These are phyloP conservation scores for Pistacia atlantica DNA, from an alignment of 345 rosid genomes.

Conservation along the genomic window DNA sequence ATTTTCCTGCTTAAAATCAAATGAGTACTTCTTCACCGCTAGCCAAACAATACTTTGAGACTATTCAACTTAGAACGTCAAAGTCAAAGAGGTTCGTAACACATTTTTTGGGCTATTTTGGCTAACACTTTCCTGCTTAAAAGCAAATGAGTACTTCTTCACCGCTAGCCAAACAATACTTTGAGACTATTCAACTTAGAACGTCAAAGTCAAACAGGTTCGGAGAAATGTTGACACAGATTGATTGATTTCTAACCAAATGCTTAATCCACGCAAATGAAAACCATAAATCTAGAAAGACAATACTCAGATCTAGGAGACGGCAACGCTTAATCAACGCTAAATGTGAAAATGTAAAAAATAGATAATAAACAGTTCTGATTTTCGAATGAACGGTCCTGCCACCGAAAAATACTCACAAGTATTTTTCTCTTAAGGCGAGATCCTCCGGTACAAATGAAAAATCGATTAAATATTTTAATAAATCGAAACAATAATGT, in stretches of 20 bases:
- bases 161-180: neutral
- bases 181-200: neutral
- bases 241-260: neutral
- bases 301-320: conserved; percentile 25
- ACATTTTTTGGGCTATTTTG: neutral
- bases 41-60: neutral
- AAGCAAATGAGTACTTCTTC: neutral
- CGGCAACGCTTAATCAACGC: neutral
- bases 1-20: neutral
- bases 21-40: neutral
- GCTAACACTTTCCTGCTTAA: neutral
- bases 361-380: neutral
- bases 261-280: neutral
- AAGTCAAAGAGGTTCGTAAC: neutral
- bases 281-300: neutral
- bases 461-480: neutral
- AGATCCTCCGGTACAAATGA: neutral
- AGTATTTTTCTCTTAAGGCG: neutral
- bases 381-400: neutral
- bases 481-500: neutral
- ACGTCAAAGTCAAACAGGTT: neutral
- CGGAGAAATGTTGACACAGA: neutral
- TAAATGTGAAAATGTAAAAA: neutral
- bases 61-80: neutral
- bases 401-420: neutral